These are phyloP conservation scores for Eucalyptus tenuipes DNA, from an alignment of 345 rosid genomes.

Conservation along the genomic window DNA sequence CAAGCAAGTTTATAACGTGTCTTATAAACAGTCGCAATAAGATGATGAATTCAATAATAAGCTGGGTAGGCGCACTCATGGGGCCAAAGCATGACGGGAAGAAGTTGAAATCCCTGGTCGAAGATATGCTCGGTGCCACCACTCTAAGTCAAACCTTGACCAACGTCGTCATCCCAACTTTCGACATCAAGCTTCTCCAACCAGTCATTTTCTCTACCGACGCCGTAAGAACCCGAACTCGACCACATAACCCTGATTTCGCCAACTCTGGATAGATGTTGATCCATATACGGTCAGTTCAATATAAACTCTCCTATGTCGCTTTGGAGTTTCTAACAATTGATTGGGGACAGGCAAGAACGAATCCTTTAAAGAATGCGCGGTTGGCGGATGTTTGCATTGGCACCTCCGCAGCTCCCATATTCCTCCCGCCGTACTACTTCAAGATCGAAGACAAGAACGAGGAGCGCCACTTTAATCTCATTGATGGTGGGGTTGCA, in stretches of 20 bases:
- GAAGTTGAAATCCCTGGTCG: not conserved
- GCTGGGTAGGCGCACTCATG: not conserved
- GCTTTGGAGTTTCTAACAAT: not conserved
- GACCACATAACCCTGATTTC: not conserved
- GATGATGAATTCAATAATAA: not conserved
- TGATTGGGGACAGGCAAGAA: not conserved
- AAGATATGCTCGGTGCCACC: not conserved
- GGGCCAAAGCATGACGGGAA: not conserved
- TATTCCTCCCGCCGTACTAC: slow-evolving; percentile 2
- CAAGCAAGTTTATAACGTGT: not conserved
- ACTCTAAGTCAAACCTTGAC: not conserved
- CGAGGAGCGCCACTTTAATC: not conserved
- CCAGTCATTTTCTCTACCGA: not conserved
- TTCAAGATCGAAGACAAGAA: not conserved
- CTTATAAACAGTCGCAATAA: not conserved
- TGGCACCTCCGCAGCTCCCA: slow-evolving; percentile 15
- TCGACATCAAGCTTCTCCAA: not conserved
- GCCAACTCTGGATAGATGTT: not conserved
- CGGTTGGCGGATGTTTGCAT: slow-evolving; percentile 8
- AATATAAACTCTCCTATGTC: not conserved
- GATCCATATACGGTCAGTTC: not conserved
- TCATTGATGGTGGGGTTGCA: slow-evolving; percentile 14
- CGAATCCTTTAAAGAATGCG: slow-evolving; percentile 2
- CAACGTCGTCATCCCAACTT: not conserved
- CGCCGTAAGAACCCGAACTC: not conserved